Conservation (phyloP, 257 asterid genomes). For the Nicotiana otophora region DNA sequence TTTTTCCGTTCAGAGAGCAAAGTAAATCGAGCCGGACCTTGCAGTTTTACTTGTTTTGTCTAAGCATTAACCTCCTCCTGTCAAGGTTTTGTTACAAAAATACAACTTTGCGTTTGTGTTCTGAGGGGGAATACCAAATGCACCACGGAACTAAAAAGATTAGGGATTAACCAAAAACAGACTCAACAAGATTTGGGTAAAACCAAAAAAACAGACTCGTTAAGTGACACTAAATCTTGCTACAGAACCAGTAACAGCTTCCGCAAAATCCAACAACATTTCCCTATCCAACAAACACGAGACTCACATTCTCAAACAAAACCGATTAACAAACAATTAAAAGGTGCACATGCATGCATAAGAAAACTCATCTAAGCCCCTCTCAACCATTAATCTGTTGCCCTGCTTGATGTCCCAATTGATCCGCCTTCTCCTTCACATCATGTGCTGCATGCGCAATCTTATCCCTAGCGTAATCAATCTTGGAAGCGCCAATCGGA, state of each 20-base stretch:
- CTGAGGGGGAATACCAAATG: not conserved
- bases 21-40: not conserved
- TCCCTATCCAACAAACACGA: not conserved
- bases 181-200: not conserved
- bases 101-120: not conserved
- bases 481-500: constrained; percentile 71
- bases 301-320: not conserved
- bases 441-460: constrained; percentile 50
- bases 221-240: not conserved
- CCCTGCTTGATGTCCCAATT: constrained; percentile 34
- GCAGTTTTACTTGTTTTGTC: not conserved
- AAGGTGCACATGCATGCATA: not conserved
- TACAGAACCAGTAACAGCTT: not conserved
- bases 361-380: not conserved
- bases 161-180: not conserved
- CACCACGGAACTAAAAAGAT: not conserved
- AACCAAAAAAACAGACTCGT: not conserved
- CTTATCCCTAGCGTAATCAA: constrained; percentile 56
- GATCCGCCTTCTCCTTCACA: constrained; percentile 62
- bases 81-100: not conserved
- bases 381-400: constrained; percentile 24
- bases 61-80: not conserved
- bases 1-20: not conserved
- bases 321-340: not conserved
- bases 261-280: not conserved